Conservation (phyloP, 768 basidiomycete genomes). For the Psilocybe sp. region DNA sequence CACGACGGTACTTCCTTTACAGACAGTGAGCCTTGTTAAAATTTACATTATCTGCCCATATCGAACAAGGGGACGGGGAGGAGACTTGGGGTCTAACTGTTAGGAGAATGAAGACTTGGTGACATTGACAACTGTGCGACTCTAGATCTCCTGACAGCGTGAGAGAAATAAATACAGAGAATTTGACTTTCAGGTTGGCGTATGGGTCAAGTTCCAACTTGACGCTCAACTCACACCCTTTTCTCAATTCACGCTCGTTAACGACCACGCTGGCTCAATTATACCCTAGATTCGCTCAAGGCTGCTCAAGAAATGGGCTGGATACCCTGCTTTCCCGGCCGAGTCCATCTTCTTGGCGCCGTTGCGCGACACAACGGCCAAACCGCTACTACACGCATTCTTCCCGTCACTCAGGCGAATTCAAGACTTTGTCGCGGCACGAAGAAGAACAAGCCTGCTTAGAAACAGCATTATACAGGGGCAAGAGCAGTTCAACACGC, state of each 20-base stretch:
- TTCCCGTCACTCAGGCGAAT: background rate
- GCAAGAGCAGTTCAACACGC: background rate
- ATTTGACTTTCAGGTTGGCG: too few relatives aligned
- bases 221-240: background rate
- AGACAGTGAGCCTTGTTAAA: too few relatives aligned
- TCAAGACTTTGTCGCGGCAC: background rate
- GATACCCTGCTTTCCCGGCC: background rate
- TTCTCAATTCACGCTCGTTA: conserved; percentile 8
- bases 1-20: too few relatives aligned
- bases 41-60: too few relatives aligned
- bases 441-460: too few relatives aligned
- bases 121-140: too few relatives aligned
- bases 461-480: background rate
- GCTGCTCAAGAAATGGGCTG: conserved; percentile 7
- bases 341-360: conserved; percentile 5
- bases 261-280: conserved; percentile 13
- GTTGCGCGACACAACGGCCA: conserved; percentile 1
- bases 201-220: background rate
- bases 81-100: too few relatives aligned
- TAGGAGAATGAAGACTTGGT: too few relatives aligned
- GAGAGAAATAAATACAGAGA: too few relatives aligned
- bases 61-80: too few relatives aligned
- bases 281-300: conserved; percentile 6
- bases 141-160: too few relatives aligned
- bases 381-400: background rate